Base-by-base conservation (phyloP, 2,329 filamentous ascomycete species). In the Penicillium sp. region DNA sequence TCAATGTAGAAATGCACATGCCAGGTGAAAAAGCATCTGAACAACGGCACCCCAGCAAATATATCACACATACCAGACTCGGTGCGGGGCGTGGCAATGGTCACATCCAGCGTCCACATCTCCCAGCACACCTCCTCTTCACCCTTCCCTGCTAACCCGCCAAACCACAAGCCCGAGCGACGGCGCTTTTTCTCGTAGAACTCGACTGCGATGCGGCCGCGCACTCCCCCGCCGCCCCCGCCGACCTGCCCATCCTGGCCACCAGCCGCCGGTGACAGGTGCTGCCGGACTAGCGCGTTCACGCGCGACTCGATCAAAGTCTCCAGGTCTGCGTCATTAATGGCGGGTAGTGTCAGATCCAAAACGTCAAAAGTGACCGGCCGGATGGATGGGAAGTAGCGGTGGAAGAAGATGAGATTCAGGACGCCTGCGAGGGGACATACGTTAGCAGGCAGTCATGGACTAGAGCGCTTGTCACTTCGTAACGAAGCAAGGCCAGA, bases 51-150 rank as follows among this genome's bases (percentile, higher is more conserved):
- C 12, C 7, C 4, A 51, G 15, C 11, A 37, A n/a, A 51, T 38
- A 39, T 39, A 39, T 25, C 49, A 25, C 14, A 74, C 88, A 69
- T 80, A 96, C 92, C 92, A 65, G 87, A 90, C 71, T 98, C 94
- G 11, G 91, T 96, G 71, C 90, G 83, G 34, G 94, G 93, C 68
- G 92, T 92, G 10, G 92, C 91, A 57, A 97, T 87, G n/a, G 92
- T 96, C 53, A 98, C 90, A 76, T 96, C 91, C 66, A 99, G 80
- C 47, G 90, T 92, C 95, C 95, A 99, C 71, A 87, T 88, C 82
- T 98, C 95, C 95, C 95, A 99, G 75, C 92, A 96, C 17, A 97
- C 88, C 75, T 97, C 93, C 75, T 98, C 93, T 66, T 97, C 94
- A 25, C 87, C 89, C 69, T 88, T 88, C 5, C 73, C 75, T 45